A percentile compares a stretch with the other conserved stretches of the same genome.
Conservation (phyloP, 345 rosid genomes). For the Linum lewisii region DNA sequence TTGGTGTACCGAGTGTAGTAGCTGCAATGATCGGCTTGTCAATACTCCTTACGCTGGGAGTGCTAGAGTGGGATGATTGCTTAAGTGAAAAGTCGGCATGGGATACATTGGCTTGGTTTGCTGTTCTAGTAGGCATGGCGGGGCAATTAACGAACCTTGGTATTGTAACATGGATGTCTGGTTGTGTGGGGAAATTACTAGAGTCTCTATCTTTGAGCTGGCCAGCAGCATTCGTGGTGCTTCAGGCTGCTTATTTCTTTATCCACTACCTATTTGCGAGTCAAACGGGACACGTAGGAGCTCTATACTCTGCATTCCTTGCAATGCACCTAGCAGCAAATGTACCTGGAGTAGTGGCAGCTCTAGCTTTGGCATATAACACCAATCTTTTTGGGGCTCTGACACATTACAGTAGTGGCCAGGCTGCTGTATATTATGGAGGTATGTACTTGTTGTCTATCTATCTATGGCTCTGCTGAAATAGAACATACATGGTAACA, state of each 20-base stretch:
- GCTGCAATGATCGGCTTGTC: slow-evolving; percentile 96
- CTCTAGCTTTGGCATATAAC: slow-evolving; percentile 79
- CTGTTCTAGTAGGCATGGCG: slow-evolving; percentile 94
- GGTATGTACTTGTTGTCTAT: slow-evolving; percentile 28
- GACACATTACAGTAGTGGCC: slow-evolving; percentile 98
- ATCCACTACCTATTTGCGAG: slow-evolving; percentile 95
- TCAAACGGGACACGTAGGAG: slow-evolving; percentile 96
- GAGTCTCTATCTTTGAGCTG: slow-evolving; percentile 74
- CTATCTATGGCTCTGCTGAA: too few species aligned
- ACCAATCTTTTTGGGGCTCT: slow-evolving; percentile 88
- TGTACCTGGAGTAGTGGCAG: slow-evolving; percentile 70
- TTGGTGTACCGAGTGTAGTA: slow-evolving; percentile 86
- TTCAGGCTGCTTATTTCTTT: slow-evolving; percentile 88
- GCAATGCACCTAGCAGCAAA: slow-evolving; percentile 94
- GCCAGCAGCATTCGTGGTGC: slow-evolving; percentile 78
- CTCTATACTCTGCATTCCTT: slow-evolving; percentile 90
- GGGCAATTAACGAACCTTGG: slow-evolving; percentile 86
- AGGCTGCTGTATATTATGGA: slow-evolving; percentile 96
- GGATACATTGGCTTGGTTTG: slow-evolving; percentile 96
- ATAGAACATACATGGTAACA: neutral
- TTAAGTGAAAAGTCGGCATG: slow-evolving; percentile 92
- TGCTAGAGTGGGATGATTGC: slow-evolving; percentile 95
- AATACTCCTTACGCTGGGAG: slow-evolving; percentile 74
- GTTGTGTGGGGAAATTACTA: slow-evolving; percentile 53
- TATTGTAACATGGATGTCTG: slow-evolving; percentile 81